These are phyloP conservation scores for Lathyrus oleraceus DNA, from an alignment of 306 rosid genomes.

Conservation along the genomic window DNA sequence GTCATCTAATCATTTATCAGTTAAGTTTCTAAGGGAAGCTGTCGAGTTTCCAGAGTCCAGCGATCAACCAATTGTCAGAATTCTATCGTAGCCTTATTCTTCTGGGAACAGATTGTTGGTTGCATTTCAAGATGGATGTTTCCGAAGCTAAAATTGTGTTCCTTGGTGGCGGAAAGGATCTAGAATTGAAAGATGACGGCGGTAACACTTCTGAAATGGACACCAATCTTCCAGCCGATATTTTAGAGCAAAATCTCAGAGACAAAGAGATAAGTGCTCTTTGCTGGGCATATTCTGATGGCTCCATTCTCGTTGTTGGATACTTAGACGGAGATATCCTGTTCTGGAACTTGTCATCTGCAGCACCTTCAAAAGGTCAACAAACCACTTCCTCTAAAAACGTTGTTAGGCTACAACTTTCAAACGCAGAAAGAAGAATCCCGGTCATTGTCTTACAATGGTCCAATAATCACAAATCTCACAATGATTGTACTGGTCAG, in stretches of 20 bases:
- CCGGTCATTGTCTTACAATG: constrained; percentile 89
- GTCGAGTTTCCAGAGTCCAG: constrained; percentile 57
- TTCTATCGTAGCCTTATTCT: constrained; percentile 75
- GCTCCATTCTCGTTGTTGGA: constrained; percentile 95
- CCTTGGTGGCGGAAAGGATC: too few relatives aligned
- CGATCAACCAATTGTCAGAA: constrained; percentile 75
- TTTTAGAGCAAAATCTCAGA: constrained; percentile 57
- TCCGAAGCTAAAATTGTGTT: constrained; percentile 62
- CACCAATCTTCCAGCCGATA: constrained; percentile 51
- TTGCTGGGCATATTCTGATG: too few relatives aligned
- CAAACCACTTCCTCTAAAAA: constrained; percentile 48
- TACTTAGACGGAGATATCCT: constrained; percentile 89
- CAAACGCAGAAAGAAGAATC: constrained; percentile 78
- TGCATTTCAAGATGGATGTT: constrained; percentile 82
- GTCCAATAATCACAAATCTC: constrained; percentile 61
- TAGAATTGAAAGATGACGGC: constrained; percentile 67
- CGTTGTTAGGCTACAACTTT: constrained; percentile 77
- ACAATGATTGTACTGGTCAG: constrained; percentile 67
- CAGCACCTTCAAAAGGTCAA: constrained; percentile 60
- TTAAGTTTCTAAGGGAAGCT: constrained; percentile 50
- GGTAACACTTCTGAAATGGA: constrained; percentile 46
- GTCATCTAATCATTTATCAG: too few relatives aligned
- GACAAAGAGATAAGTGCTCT: constrained; percentile 97
- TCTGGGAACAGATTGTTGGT: constrained; percentile 81
- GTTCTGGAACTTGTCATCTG: constrained; percentile 71